Evolutionary conservation across 345 rosid species (phyloP), one percentile per base, ranked within the genome.

Genomic region (Sisymbrium altissimum): DNA sequence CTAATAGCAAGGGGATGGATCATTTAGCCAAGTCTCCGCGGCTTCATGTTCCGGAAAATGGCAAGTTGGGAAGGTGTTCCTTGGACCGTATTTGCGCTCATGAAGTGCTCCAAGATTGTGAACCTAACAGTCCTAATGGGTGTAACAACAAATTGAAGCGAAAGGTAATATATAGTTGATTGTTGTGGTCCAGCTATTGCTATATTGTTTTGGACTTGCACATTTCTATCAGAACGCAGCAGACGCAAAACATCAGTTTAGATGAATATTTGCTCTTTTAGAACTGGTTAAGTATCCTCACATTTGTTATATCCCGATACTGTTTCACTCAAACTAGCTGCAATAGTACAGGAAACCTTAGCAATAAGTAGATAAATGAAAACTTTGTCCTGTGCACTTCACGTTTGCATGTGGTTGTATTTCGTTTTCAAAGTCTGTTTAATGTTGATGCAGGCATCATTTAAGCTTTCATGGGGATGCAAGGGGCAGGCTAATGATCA

Each of bases 401-500:
- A 9, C 5, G 7, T 2, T 62, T 64, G 36, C 4, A 7, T 3
- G 0, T 32, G 5, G 6, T 12, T n/a, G 54, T 75, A 10, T 21
- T 46, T 9, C 66, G 9, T 15, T 5, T 25, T 43, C 2, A 32
- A 56, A 33, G 4, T 30, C 32, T 77, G 30, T 29, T 19, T 5
- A 72, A 71, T 54, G 60, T 72, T 75, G 81, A 10, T 43, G 70
- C 85, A 96, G 99, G 99, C 99, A 74, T 88, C 98, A 19, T 96
- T 96, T 78, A 96, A 96, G 70, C 99, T 96, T 63, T 83, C 96
- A 60, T 96, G 99, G 99, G 79, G 93, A 43, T 90, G 93, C 83
- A 90, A 89, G 66, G 97, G 97, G 38, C 89, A 88, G 36, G 72
- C 73, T 69, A 85, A 88, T 72, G 96, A 96, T 80, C 98, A 89